phyloP scores from a whole-genome alignment of 2,329 filamentous ascomycete genomes.

The Paracorniculantispora psalliotae region DNA sequence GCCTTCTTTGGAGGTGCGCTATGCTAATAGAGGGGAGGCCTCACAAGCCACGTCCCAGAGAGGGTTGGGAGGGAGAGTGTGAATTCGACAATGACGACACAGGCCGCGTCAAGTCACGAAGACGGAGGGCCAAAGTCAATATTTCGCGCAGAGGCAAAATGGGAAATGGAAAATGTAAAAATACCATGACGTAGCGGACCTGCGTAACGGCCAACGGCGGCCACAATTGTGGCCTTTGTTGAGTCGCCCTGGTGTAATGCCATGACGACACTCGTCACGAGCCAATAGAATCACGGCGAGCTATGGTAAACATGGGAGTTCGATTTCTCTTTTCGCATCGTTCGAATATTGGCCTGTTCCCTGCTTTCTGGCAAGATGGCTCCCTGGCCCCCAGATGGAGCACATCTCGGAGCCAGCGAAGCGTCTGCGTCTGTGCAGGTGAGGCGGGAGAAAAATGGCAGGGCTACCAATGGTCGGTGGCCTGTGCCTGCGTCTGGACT shows the following conservation, averaged over 20 bases:
- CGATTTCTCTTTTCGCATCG: no score
- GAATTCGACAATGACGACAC: not conserved
- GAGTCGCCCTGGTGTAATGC: not conserved
- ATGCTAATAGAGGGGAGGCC: not conserved
- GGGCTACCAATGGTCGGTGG: constrained; percentile 1
- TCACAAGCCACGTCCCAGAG: not conserved
- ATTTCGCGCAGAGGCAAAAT: not conserved
- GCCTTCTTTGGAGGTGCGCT: no score
- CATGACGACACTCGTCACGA: constrained; percentile 1
- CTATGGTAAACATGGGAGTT: not conserved
- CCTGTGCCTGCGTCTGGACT: constrained; percentile 3
- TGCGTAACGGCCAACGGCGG: not conserved
- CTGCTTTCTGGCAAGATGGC: not conserved
- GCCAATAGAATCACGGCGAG: not conserved
- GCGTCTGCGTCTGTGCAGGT: no score
- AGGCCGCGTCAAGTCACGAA: not conserved
- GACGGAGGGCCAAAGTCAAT: no score
- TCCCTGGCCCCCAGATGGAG: not conserved
- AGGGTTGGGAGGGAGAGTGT: not conserved
- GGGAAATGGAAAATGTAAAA: not conserved
- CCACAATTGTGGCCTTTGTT: constrained; percentile 7
- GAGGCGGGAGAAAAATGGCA: not conserved
- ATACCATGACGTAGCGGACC: constrained; percentile 4
- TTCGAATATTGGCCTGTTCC: not conserved
- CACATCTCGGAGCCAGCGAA: not conserved